Evolutionary conservation across 1,284 basidiomycete species (phyloP), one percentile per base, ranked within the genome.

Genomic region (Entoloma clypeatum): DNA sequence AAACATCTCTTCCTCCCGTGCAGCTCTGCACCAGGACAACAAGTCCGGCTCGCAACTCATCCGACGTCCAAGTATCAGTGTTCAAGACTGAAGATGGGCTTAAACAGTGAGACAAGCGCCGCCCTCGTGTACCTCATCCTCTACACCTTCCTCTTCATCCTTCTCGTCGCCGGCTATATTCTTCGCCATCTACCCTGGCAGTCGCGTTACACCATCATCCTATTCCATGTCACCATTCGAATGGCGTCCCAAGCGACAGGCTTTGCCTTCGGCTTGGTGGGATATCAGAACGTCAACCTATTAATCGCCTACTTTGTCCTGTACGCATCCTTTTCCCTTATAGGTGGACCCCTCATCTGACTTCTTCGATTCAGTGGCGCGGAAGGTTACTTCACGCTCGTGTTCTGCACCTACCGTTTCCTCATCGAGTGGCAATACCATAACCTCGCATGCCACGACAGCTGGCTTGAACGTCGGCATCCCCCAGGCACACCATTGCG

Each of bases 341-440:
- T n/a, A 31, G 28, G 36, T 7, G 4, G 3, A 18, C 8, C 14
- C 25, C 7, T 10, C n/a, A 25, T 17, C 13, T 19, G 35, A 35
- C 21, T 37, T 13, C 28, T 37, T 6, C 17, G 5, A 8, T 27
- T n/a, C 19, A 52, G 50, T 30, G 53, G 54, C 9, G 58, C 59
- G 5, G 59, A 62, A 35, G 61, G 61, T 6, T 62, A 61, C 30
- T 62, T 62, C 40, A 57, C 61, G 1, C 44, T 63, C 36, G 61
- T 63, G 21, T 46, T 63, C 3, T 62, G 61, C 47, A 42, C 60
- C 1, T 60, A 55, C 41, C 58, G 61, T n/a, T 62, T 61, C 53
- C 54, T 63, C 41, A 55, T 61, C 25, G 55, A 55, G 19, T 65
- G 63, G 63, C 63, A 65, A 19, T 53, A 60, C 34, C 59, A 59